These are phyloP conservation scores for Straminergon stramineum DNA, from an alignment of 225 moss, liverwort and hornwort species.

Conservation along the genomic window DNA sequence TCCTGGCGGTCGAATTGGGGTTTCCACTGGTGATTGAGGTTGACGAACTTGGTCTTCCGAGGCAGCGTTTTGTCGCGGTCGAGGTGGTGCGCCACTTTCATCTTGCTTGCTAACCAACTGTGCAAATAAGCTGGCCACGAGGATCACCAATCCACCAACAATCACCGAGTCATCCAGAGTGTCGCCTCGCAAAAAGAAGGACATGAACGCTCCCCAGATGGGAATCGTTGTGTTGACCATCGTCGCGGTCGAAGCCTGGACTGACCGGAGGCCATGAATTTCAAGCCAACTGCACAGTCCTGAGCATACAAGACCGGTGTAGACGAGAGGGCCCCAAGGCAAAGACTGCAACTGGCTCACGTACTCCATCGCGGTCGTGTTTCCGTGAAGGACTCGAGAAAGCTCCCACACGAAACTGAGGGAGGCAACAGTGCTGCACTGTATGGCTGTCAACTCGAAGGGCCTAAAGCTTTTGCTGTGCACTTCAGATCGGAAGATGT, in stretches of 20 bases:
- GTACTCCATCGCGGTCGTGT: slow-evolving; percentile 17
- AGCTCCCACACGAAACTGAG: slow-evolving; percentile 68
- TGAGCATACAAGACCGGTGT: slow-evolving; percentile 62
- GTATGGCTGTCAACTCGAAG: slow-evolving; percentile 64
- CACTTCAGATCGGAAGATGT: slow-evolving; percentile 72
- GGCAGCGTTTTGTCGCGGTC: not conserved
- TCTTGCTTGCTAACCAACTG: slow-evolving; percentile 42
- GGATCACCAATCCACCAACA: slow-evolving; percentile 52
- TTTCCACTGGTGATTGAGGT: not conserved
- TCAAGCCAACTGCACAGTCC: slow-evolving; percentile 83
- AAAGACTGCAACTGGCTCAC: slow-evolving; percentile 37
- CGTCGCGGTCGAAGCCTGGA: slow-evolving; percentile 75
- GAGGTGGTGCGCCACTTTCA: not conserved
- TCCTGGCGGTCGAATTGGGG: not conserved
- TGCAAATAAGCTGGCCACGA: slow-evolving; percentile 50
- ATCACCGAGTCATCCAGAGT: slow-evolving; percentile 42
- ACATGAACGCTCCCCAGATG: slow-evolving; percentile 79
- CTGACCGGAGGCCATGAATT: slow-evolving; percentile 62
- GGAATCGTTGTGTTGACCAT: slow-evolving; percentile 84
- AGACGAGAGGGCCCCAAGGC: slow-evolving; percentile 74
- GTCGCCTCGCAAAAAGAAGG: slow-evolving; percentile 43
- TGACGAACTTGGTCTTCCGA: not conserved
- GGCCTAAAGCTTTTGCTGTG: slow-evolving; percentile 46
- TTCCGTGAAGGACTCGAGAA: slow-evolving; percentile 22
- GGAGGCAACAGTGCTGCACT: slow-evolving; percentile 50